Base-by-base conservation (phyloP, 805 yeast species). In the Cyberlindnera americana region DNA sequence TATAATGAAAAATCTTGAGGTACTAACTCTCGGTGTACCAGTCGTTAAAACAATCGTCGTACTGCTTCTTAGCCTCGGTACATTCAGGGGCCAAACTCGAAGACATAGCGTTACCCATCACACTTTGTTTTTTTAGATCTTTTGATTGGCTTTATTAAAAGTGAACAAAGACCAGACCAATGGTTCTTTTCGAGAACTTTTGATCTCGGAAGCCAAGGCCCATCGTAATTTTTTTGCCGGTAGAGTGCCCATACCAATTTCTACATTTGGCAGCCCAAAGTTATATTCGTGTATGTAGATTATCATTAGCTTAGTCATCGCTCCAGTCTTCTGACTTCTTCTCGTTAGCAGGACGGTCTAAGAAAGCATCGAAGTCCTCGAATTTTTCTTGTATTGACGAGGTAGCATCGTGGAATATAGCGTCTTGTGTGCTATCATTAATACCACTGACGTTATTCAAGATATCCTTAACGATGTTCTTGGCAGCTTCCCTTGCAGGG, bases 71-170 rank as follows among this genome's bases (percentile, higher is more conserved):
- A 42, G 83, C 75, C 25, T 78, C 84, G 17, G 95, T 87, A 64
- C 99, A 93, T 66, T 93, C 98, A 19, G 97, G 96, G 26, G 99
- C 98, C 70, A 93, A 85, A 45, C 96, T 88, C 6, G 95, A 72
- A 14, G 90, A 82, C 84, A 84, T 76, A 38, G 69, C 60, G 62
- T 79, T 80, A 36, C 89, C 89, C 88, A 82, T 81, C 25, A 23
- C 26, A 7, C 23, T 21, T 21, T 21, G 23, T 29, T 19, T 15
- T 19, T 22, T 27, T 22, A 78, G 60, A 80, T 35, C 16, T 18
- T 28, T 28, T 33, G 8, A 14, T 10, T 15, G 6, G 9, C 8
- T n/a, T 26, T 6, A 5, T n/a, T n/a, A 15, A 14, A 8, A 5
- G 5, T 5, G n/a, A 11, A 26, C 18, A 14, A 10, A 10, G 29